These are phyloP conservation scores for Acanthochlamys bracteata DNA, from an alignment of 106 monocot genomes.

Conservation along the genomic window DNA sequence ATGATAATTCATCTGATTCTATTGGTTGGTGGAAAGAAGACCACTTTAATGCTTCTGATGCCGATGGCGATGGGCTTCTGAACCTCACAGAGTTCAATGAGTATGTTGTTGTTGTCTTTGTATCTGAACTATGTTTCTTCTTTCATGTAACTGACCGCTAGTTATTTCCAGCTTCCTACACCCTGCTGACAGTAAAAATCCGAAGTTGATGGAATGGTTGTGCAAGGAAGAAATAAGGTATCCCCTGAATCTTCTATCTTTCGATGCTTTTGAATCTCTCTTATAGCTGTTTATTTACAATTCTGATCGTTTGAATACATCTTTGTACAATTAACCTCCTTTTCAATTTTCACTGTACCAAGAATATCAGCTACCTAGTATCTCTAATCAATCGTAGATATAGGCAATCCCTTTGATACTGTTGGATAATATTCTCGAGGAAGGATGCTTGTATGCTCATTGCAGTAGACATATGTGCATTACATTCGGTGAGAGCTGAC, in stretches of 20 bases:
- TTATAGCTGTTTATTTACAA: neutral
- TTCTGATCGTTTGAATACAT: neutral
- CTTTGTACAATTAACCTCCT: neutral
- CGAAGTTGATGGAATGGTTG: conserved; percentile 64
- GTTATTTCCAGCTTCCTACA: conserved; percentile 66
- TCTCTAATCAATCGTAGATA: too few relatives aligned
- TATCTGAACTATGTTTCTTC: neutral
- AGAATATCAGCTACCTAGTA: too few relatives aligned
- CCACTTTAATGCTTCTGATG: conserved; percentile 92
- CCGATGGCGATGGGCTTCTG: conserved; percentile 78
- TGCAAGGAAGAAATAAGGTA: conserved; percentile 91
- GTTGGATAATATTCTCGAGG: too few relatives aligned
- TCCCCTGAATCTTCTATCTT: neutral
- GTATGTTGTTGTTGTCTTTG: conserved; percentile 24
- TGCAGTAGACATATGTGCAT: too few relatives aligned
- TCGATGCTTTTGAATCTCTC: neutral
- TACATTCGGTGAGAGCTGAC: too few relatives aligned
- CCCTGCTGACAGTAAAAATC: conserved; percentile 75
- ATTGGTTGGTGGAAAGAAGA: conserved; percentile 82
- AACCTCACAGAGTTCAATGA: conserved; percentile 89
- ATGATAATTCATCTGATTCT: conserved; percentile 8
- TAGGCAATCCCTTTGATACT: too few relatives aligned
- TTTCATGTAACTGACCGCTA: neutral
- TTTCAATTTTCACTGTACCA: too few relatives aligned
- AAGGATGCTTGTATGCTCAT: too few relatives aligned